These are phyloP conservation scores for Claviceps africana DNA, from an alignment of 2,329 filamentous ascomycete species.

Conservation along the genomic window DNA sequence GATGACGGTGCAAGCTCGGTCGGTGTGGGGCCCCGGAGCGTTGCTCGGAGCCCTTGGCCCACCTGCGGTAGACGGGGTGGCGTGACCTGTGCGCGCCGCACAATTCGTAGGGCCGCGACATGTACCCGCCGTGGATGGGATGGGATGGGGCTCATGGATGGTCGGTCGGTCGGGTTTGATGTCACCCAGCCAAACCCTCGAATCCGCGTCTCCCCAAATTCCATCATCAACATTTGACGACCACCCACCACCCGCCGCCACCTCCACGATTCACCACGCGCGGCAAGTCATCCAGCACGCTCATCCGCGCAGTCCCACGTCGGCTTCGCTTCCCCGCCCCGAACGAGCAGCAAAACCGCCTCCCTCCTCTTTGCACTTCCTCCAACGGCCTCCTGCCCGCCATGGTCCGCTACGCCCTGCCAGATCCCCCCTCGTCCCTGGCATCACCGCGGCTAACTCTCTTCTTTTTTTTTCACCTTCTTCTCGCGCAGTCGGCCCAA, in stretches of 20 bases:
- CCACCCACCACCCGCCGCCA: neutral
- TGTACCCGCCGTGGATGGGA: neutral
- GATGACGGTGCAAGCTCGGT: neutral
- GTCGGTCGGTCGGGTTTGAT: too few relatives aligned
- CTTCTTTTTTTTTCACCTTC: too few relatives aligned
- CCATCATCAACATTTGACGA: neutral
- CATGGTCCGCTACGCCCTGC: conserved; percentile 5
- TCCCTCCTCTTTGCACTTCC: neutral
- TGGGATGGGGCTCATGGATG: too few relatives aligned
- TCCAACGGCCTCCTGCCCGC: neutral
- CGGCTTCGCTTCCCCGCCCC: neutral
- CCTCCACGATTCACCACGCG: neutral
- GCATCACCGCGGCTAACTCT: neutral
- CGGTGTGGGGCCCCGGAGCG: neutral
- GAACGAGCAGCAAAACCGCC: neutral
- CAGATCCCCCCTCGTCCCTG: too few relatives aligned
- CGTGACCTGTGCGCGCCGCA: neutral
- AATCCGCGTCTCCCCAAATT: neutral
- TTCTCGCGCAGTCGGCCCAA: conserved; percentile 64
- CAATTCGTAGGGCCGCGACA: neutral
- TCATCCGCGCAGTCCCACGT: neutral
- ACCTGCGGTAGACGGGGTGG: neutral
- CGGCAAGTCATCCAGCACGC: neutral
- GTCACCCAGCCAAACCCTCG: neutral
- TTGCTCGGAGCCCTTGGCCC: neutral